Conservation (phyloP, 139 green algal genomes). For the Prasinococcaceae sp. region DNA sequence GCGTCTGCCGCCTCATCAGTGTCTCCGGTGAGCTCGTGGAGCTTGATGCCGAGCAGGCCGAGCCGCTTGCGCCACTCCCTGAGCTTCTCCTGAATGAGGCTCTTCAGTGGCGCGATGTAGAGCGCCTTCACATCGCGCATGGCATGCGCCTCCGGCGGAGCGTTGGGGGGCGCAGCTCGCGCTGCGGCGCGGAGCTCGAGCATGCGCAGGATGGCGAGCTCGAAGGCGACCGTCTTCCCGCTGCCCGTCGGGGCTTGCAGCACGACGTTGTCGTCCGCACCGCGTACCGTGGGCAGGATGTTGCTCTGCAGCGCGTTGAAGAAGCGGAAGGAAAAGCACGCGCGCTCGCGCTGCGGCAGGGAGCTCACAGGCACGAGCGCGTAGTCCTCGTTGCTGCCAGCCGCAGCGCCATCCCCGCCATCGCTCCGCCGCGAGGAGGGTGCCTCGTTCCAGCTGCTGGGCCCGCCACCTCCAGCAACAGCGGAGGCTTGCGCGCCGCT, state of each 20-base stretch:
- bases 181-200: too few relatives aligned
- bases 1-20: constrained; percentile 26
- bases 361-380: too few relatives aligned
- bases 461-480: too few relatives aligned
- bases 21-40: constrained; percentile 58
- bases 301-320: constrained; percentile 89
- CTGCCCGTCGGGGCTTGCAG: constrained; percentile 53
- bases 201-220: constrained; percentile 70
- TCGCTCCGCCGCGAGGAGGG: too few relatives aligned
- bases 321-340: constrained; percentile 52
- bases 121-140: constrained; percentile 26
- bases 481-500: too few relatives aligned
- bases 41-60: constrained; percentile 25
- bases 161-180: too few relatives aligned
- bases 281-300: constrained; percentile 49
- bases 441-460: too few relatives aligned
- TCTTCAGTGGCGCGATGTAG: constrained; percentile 52
- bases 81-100: constrained; percentile 64
- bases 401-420: too few relatives aligned
- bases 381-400: too few relatives aligned
- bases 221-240: constrained; percentile 88
- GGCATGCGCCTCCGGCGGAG: too few relatives aligned
- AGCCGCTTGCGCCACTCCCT: constrained; percentile 57
- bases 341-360: too few relatives aligned
- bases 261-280: constrained; percentile 32